These are phyloP conservation scores for Phytopythium kandeliae DNA, from an alignment of 352 stramenopile genomes.

Conservation along the genomic window DNA sequence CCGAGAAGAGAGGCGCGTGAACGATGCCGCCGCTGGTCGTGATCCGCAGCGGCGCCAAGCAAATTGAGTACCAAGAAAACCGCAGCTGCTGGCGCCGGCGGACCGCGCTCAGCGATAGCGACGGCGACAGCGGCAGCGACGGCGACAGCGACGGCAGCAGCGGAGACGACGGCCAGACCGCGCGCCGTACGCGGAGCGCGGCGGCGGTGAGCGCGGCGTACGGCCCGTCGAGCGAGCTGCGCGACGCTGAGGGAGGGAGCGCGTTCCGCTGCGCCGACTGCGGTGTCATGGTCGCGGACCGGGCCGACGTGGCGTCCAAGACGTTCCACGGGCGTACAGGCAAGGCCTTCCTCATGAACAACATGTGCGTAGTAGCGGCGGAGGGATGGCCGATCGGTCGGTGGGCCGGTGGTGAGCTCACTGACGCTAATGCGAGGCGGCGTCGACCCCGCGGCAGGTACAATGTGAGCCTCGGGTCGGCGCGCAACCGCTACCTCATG, in stretches of 20 bases:
- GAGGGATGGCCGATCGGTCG: too few relatives aligned
- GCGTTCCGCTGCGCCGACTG: constrained; percentile 62
- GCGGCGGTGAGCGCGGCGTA: constrained; percentile 11
- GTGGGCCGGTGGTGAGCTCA: too few relatives aligned
- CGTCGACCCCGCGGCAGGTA: too few relatives aligned
- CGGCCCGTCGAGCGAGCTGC: constrained; percentile 38
- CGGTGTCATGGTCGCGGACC: constrained; percentile 53
- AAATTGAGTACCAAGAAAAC: constrained; percentile 64
- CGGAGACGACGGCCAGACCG: constrained; percentile 18
- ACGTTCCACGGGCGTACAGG: constrained; percentile 72
- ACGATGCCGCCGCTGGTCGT: constrained; percentile 73
- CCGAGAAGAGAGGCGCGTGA: neutral
- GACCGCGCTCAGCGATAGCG: constrained; percentile 9
- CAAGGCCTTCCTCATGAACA: constrained; percentile 75
- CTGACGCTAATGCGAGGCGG: too few relatives aligned
- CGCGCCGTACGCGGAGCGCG: constrained; percentile 4
- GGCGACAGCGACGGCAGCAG: constrained; percentile 17
- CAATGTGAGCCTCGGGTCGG: constrained; percentile 51
- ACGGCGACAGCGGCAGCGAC: constrained; percentile 7
- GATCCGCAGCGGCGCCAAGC: constrained; percentile 54
- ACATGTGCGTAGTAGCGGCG: constrained; percentile 60
- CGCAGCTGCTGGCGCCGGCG: constrained; percentile 30
- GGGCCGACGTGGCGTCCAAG: constrained; percentile 70
- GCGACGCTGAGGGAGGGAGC: constrained; percentile 38
- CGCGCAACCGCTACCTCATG: constrained; percentile 70